Evolutionary conservation across 2,329 filamentous ascomycete genomes (phyloP).

Genomic region (Mariannaea elegans): DNA sequence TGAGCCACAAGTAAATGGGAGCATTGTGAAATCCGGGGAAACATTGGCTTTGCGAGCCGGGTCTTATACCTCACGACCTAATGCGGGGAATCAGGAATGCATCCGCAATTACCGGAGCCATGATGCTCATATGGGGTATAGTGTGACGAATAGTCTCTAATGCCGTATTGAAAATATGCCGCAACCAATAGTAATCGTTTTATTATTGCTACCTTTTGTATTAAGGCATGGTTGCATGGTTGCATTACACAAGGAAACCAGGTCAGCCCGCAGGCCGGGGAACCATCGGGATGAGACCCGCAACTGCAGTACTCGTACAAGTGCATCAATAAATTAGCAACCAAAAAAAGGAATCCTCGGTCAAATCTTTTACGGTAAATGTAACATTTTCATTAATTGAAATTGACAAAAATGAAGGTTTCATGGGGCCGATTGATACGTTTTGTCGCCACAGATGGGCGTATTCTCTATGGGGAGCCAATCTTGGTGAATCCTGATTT

Average conservation of each 20-base stretch:
- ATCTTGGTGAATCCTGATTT: conserved; percentile 54
- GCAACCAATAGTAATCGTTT: background rate
- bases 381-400: background rate
- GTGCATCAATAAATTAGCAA: too few relatives aligned
- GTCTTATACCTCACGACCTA: background rate
- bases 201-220: background rate
- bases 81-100: background rate
- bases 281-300: background rate
- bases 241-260: background rate
- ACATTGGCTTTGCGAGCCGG: background rate
- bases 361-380: background rate
- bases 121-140: background rate
- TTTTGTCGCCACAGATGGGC: conserved; percentile 61
- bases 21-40: background rate
- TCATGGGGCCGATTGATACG: conserved; percentile 63
- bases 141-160: background rate
- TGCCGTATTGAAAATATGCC: background rate
- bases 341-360: too few relatives aligned
- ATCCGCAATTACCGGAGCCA: background rate
- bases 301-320: too few relatives aligned
- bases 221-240: too few relatives aligned
- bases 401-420: conserved; percentile 37
- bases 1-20: background rate
- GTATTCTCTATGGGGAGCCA: conserved; percentile 60
- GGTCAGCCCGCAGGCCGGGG: background rate